Base-by-base conservation (phyloP, 495 filamentous ascomycete species). In the Xylaria scruposa region DNA sequence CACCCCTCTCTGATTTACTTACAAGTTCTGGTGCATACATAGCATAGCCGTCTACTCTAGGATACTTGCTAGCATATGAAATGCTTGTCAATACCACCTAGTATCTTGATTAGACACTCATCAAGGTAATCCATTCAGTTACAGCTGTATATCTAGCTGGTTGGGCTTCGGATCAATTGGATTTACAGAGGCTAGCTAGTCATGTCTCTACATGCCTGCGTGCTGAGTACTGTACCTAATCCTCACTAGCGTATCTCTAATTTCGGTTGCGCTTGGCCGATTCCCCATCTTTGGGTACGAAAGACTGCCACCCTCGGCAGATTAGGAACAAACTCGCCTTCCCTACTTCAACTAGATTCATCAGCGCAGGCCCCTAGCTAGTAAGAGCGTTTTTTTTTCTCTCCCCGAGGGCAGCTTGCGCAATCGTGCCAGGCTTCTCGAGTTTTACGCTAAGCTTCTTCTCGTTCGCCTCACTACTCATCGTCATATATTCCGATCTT, bases 381-480 rank as follows among this genome's bases (percentile, higher is more conserved):
- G 24, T 21, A 29, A 46, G 13, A 24, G 40, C 19, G 24, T 44
- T 42, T 63, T 62, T 63, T 42, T 49, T 15, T 49, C 19, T 17
- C 8, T 26, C 46, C 19, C 42, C 46, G 24, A 33, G 29, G 19
- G 9, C 26, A 13, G 15, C 24, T 47, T 64, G 21, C 44, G 29
- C 38, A 49, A 53, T 53, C 58, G 19, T 7, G 33, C 42, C 65
- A 31, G 44, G 36, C 44, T 53, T 53, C 44, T 65, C 17, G 29
- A 53, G 31, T 21, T 24, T 53, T 64, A 46, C 36, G 36, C 36
- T 38, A 38, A 31, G 46, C 49, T 56, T 40, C 49, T 44, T 44
- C 49, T 56, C 65, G 65, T 56, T 56, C 65, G 65, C 65, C 65
- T 67, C 65, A 67, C 65, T 67, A 17, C 49, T 44, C 42, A 40